These are phyloP conservation scores for Yamadazyma olivae DNA, from an alignment of 805 yeast genomes.

Conservation along the genomic window DNA sequence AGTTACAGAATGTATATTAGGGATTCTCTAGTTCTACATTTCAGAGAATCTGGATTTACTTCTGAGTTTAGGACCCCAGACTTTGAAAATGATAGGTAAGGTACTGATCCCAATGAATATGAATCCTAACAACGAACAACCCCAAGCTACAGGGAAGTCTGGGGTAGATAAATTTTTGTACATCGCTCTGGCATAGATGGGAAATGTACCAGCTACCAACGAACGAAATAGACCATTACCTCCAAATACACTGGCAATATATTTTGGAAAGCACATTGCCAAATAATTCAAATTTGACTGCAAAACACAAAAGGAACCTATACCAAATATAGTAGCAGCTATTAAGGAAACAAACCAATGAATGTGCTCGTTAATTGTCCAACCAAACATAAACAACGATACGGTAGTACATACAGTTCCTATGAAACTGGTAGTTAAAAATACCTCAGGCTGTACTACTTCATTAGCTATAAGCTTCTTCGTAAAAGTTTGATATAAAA, in stretches of 20 bases:
- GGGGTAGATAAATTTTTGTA: slow-evolving; percentile 47
- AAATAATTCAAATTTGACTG: slow-evolving; percentile 50
- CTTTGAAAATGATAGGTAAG: slow-evolving; percentile 65
- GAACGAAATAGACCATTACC: slow-evolving; percentile 50
- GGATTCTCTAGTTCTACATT: not conserved
- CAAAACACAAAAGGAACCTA: slow-evolving; percentile 42
- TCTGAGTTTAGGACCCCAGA: slow-evolving; percentile 58
- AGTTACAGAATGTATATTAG: too few species aligned
- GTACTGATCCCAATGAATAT: slow-evolving; percentile 70
- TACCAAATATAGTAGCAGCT: slow-evolving; percentile 38
- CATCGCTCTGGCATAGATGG: slow-evolving; percentile 60
- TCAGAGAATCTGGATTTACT: slow-evolving; percentile 47
- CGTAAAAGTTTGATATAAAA: slow-evolving; percentile 2
- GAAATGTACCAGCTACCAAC: slow-evolving; percentile 53
- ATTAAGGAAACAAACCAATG: slow-evolving; percentile 51
- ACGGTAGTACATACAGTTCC: slow-evolving; percentile 40
- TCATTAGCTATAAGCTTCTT: slow-evolving; percentile 11
- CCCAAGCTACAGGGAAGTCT: slow-evolving; percentile 58
- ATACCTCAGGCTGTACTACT: slow-evolving; percentile 36
- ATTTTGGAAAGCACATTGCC: slow-evolving; percentile 43
- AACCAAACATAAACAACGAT: slow-evolving; percentile 45
- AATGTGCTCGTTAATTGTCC: slow-evolving; percentile 38
- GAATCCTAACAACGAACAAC: slow-evolving; percentile 59
- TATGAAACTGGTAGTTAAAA: slow-evolving; percentile 35
- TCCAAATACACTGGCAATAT: slow-evolving; percentile 55